Base-by-base conservation (phyloP, 2,329 filamentous ascomycete genomes). In the Metarhizium album region DNA sequence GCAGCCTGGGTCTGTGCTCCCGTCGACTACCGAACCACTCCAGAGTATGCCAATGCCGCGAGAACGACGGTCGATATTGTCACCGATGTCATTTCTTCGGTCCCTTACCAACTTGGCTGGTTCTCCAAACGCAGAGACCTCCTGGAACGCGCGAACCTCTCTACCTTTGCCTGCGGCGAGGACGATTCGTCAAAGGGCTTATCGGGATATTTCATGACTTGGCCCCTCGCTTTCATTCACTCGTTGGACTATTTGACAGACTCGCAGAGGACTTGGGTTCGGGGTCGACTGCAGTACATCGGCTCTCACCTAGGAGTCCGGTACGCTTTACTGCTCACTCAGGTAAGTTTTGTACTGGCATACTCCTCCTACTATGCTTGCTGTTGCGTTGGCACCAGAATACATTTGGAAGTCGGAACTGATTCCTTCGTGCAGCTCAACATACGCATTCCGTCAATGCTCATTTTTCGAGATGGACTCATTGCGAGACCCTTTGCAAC, bases 51-150 rank as follows among this genome's bases (percentile, higher is more conserved):
- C 11, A 73, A 73, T 0, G 75, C 76, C 4, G 71, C 74, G 16
- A 65, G 74, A 37, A 70, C 70, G 2, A 79, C 73, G 48, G 69
- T 70, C 38, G 74, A 79, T 45, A 71, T 70, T 49, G 78, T 83
- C 54, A 71, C 73, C 3, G 80, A 83, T 55, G 75, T 83, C 37
- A 72, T 83, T 49, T 77, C 80, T 1, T 77, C 74, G 2, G 74
- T 82, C n/a, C 80, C 80, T 0, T 83, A 76, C 55, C 74, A 79
- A 59, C 69, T 84, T 2, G 79, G 79, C 40, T 82, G 79, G 78
- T 76, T 78, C 50, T 64, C 73, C 14, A 72, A 70, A 49, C 65
- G 69, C 52, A 68, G 64, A 45, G 66, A 74, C 35, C 60, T 74
- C 14, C 62, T 71, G 11, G 61, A 68, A 42, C 62, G 62, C 18